A percentile compares a stretch with the other conserved stretches of the same genome.
phyloP scores from a whole-genome alignment of 148 eudicot genomes.

The Rhododendron griersonianum region DNA sequence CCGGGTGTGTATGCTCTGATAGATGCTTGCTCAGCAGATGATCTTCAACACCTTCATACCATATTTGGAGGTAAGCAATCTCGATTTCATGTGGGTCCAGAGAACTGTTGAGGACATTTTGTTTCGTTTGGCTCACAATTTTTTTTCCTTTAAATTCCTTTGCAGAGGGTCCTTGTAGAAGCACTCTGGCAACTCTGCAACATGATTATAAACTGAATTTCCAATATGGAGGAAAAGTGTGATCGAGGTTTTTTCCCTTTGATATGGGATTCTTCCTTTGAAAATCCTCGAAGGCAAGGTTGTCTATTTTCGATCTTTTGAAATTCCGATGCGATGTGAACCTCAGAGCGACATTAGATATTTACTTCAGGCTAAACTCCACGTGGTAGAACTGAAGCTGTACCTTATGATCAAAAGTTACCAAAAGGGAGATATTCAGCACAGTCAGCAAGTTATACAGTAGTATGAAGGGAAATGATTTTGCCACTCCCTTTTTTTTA shows the following conservation, averaged over 20 bases:
- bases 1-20: slow-evolving; percentile 87
- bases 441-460: not conserved
- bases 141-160: slow-evolving; percentile 5
- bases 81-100: not conserved
- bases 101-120: not conserved
- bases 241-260: slow-evolving; percentile 13
- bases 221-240: slow-evolving; percentile 86
- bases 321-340: not conserved
- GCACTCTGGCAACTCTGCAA: slow-evolving; percentile 70
- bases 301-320: not conserved
- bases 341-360: not conserved
- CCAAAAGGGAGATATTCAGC: not conserved
- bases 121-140: not conserved
- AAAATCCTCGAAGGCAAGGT: not conserved
- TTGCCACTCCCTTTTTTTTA: too few relatives aligned
- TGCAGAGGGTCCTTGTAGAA: slow-evolving; percentile 97
- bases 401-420: not conserved
- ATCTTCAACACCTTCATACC: slow-evolving; percentile 87
- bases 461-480: too few relatives aligned
- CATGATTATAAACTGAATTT: slow-evolving; percentile 72
- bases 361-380: not conserved
- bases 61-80: slow-evolving; percentile 66
- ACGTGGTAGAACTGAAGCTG: not conserved
- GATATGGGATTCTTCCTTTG: not conserved
- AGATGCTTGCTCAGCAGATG: slow-evolving; percentile 79